phyloP scores from a whole-genome alignment of 768 basidiomycete genomes.

The Ramaria sp. region DNA sequence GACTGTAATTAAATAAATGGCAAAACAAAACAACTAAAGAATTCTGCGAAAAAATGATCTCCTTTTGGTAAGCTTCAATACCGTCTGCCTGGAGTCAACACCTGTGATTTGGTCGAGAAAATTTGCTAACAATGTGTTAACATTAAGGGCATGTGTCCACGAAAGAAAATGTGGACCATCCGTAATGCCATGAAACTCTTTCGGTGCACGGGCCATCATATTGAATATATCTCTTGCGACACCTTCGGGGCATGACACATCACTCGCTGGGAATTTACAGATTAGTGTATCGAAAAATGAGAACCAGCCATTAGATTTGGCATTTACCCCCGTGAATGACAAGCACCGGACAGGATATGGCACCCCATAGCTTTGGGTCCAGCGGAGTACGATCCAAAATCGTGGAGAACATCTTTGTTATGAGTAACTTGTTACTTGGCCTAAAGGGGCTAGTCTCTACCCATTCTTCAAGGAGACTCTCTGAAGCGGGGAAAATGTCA shows the following conservation, averaged over 20 bases:
- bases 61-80: background rate
- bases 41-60: too few relatives aligned
- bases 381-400: background rate
- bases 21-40: too few relatives aligned
- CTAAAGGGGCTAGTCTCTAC: background rate
- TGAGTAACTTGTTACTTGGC: conserved; percentile 1
- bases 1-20: too few relatives aligned
- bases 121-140: conserved; percentile 1
- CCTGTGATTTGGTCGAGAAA: conserved; percentile 1
- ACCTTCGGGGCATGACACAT: background rate
- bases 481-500: background rate
- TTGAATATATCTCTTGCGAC: background rate
- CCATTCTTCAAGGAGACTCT: background rate
- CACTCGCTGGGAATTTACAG: background rate
- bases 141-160: conserved; percentile 4
- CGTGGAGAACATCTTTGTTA: conserved; percentile 1
- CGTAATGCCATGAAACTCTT: background rate
- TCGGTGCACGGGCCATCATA: background rate
- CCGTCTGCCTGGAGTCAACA: background rate
- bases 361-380: background rate
- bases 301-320: background rate
- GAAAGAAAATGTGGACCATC: conserved; percentile 4
- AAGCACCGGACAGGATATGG: conserved; percentile 4
- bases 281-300: background rate
- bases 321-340: conserved; percentile 10